Base-by-base conservation (phyloP, 805 yeast species). In the Candida arabinofermentans region DNA sequence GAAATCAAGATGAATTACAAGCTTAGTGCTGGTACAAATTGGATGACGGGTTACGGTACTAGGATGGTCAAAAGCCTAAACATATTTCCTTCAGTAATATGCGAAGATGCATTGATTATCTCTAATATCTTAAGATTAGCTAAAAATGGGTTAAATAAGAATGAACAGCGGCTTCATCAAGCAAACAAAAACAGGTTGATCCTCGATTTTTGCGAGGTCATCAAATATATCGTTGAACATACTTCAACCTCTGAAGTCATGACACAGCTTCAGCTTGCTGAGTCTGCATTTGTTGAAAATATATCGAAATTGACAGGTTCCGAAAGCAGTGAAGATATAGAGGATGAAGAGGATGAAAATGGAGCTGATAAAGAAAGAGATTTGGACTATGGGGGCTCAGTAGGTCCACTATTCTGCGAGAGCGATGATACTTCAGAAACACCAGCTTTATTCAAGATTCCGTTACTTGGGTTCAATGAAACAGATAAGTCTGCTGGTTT, bases 1-100 rank as follows among this genome's bases (percentile, higher is more conserved):
- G 47, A 51, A 4, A 33, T 67, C 1, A 47, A 50, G 22, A 66
- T 69, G 69, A 43, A 42, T 8, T 70, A 64, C 42, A 58, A 53
- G 31, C 27, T 65, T 7, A 40, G 46, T 0, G 48, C 47, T 8
- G 59, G 62, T 0, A 24, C 44, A 0, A 50, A 54, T 8, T 48
- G 49, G 24, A 41, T 62, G 2, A 55, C 45, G 4, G 48, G 50
- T 1, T 51, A 55, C 27, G 61, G 65, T 8, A 65, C 64, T 39
- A 67, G 67, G 0, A 43, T 70, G 27, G 51, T 48, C 16, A 49
- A 54, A n/a, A 62, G 64, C 2, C 24, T 43, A 5, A 44, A 46
- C 2, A 47, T 62, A 10, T 61, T 69, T 22, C 50, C 56, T 5
- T 21, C 41, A 0, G 36, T 41, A 0, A 43, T 66, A 1, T 51